These are phyloP conservation scores for Tylopilus vinaceipallidus DNA, from an alignment of 768 basidiomycete species.

Conservation along the genomic window DNA sequence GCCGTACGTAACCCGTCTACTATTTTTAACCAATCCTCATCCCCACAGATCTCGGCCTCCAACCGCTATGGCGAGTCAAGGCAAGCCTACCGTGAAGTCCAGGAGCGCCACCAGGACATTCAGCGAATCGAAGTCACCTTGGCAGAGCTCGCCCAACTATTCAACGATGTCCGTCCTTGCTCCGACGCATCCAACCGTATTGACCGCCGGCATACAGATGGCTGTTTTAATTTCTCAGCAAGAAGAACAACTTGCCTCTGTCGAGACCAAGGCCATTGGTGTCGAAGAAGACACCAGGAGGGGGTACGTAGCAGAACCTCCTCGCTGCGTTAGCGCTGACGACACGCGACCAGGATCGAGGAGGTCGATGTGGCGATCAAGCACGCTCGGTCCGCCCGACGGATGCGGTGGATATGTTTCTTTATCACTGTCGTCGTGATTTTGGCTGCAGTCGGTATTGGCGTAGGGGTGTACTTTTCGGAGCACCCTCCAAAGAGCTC, in stretches of 20 bases:
- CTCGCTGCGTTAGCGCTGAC: not conserved
- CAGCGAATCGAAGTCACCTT: slow-evolving; percentile 82
- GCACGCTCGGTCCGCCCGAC: slow-evolving; percentile 67
- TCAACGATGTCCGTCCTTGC: slow-evolving; percentile 62
- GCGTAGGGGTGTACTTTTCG: slow-evolving; percentile 30
- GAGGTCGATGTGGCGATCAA: slow-evolving; percentile 68
- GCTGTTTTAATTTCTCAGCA: slow-evolving; percentile 75
- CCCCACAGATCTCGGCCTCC: slow-evolving; percentile 63
- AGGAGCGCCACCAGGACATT: slow-evolving; percentile 84
- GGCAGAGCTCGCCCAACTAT: slow-evolving; percentile 85
- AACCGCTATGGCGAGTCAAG: slow-evolving; percentile 81
- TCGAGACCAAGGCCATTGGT: slow-evolving; percentile 59
- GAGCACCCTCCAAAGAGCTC: slow-evolving; percentile 2
- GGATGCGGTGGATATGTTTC: slow-evolving; percentile 88
- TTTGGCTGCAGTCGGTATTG: slow-evolving; percentile 41
- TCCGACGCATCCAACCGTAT: not conserved
- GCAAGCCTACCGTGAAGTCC: slow-evolving; percentile 82
- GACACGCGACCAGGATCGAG: slow-evolving; percentile 41
- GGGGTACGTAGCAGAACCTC: slow-evolving; percentile 58
- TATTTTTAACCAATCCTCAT: not conserved
- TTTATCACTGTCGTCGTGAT: slow-evolving; percentile 56
- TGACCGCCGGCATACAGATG: slow-evolving; percentile 50
- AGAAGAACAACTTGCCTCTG: slow-evolving; percentile 63
- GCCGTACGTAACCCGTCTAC: slow-evolving; percentile 42
- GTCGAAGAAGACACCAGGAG: slow-evolving; percentile 68